phyloP scores from a whole-genome alignment of 2,329 filamentous ascomycete species.

The Cytospora schulzeri region DNA sequence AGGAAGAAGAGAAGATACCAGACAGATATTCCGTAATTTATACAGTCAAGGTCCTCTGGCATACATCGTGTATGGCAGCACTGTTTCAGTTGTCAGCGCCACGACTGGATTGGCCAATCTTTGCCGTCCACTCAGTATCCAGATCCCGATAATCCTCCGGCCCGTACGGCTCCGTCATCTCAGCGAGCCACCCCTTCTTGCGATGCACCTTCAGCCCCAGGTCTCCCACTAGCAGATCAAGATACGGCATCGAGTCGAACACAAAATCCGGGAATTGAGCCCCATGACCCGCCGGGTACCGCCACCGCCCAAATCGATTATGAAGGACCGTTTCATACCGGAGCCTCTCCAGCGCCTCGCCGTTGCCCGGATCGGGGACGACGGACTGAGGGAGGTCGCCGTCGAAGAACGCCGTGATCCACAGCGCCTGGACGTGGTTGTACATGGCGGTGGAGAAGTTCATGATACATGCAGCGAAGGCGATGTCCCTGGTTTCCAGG shows the following conservation, averaged over 20 bases:
- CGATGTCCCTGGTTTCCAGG: constrained; percentile 44
- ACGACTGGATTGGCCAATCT: not conserved
- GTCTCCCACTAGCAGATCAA: constrained; percentile 69
- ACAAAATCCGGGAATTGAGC: constrained; percentile 67
- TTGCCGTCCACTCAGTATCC: constrained; percentile 52
- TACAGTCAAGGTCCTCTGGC: not conserved
- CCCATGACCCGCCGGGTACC: constrained; percentile 63
- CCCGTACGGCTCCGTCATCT: constrained; percentile 59
- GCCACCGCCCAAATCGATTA: constrained; percentile 69
- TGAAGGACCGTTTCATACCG: constrained; percentile 62
- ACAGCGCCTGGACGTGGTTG: constrained; percentile 57
- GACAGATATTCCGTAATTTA: not conserved
- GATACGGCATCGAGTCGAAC: constrained; percentile 74
- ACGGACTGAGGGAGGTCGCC: constrained; percentile 43
- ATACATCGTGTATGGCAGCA: not conserved
- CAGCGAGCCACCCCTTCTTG: constrained; percentile 55
- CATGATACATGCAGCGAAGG: constrained; percentile 48
- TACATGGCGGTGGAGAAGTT: constrained; percentile 46
- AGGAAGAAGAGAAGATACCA: not conserved
- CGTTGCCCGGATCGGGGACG: constrained; percentile 32
- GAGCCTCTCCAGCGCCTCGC: constrained; percentile 45
- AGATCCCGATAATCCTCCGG: constrained; percentile 59
- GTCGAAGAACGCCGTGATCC: constrained; percentile 67
- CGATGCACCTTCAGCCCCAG: constrained; percentile 60
- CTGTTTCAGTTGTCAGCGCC: not conserved